phyloP scores from a whole-genome alignment of 2,329 filamentous ascomycete species.

The Sporothrix pseudoabietina region DNA sequence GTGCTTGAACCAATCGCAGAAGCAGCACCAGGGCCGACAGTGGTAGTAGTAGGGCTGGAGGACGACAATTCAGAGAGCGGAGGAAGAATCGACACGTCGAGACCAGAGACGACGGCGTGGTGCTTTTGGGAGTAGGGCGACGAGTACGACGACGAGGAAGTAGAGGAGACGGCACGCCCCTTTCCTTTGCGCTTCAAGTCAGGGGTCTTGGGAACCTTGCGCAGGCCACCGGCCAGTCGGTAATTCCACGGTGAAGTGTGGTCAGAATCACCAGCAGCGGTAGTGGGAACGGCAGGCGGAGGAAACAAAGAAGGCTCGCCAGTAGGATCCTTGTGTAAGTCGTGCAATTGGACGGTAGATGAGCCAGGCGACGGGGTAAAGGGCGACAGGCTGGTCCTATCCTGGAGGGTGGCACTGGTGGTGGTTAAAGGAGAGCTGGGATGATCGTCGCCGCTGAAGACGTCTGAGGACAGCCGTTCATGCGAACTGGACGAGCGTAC shows the following conservation, averaged over 20 bases:
- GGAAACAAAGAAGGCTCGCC: constrained; percentile 7
- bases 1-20: constrained; percentile 18
- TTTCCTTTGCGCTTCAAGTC: constrained; percentile 49
- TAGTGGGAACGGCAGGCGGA: neutral
- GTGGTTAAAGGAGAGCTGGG: constrained; percentile 51
- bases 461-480: constrained; percentile 52
- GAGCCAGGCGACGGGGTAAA: constrained; percentile 41
- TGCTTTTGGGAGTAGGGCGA: constrained; percentile 22
- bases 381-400: constrained; percentile 48
- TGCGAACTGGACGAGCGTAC: constrained; percentile 52
- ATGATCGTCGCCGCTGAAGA: constrained; percentile 52
- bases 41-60: constrained; percentile 34
- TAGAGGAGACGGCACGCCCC: constrained; percentile 19
- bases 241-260: constrained; percentile 54
- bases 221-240: constrained; percentile 57
- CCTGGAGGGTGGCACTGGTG: constrained; percentile 46
- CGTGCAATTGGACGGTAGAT: constrained; percentile 40
- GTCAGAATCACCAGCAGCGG: constrained; percentile 40
- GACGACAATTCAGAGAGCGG: constrained; percentile 41
- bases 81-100: constrained; percentile 36
- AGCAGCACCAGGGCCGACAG: neutral
- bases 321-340: constrained; percentile 42
- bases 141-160: constrained; percentile 4
- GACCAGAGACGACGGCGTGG: constrained; percentile 16
- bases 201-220: constrained; percentile 53